Evolutionary conservation across 2,329 filamentous ascomycete species (phyloP), one percentile per base, ranked within the genome.

Genomic region (Aspergillus fumigatiaffinis): DNA sequence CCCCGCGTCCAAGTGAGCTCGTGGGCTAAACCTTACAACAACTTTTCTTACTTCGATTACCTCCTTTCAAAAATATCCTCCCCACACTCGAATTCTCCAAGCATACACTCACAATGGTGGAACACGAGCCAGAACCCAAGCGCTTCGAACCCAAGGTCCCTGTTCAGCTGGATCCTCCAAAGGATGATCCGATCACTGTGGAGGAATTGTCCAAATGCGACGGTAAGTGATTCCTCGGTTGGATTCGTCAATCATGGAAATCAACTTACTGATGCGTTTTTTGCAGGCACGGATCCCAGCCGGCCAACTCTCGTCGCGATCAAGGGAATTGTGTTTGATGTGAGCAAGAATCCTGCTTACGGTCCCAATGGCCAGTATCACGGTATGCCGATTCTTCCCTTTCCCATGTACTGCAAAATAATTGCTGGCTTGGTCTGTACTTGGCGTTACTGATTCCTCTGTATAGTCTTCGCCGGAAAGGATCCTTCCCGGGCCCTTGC

Each of bases 291-390:
- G 53, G 71, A 77, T 57, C 62, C 74, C 17, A 73, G 62, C 52
- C 81, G 79, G 57, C 83, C 84, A 12, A 86, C 80, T 4, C 79
- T 82, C 61, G 82, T 87, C 38, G 83, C 83, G 17, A 87, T 88
- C 69, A 85, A 96, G 88, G 93, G 94, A 66, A 91, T 89, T 60
- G 88, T 99, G 53, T 99, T 97, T 71, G 93, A 99, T 71, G 94
- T 99, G 59, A 91, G 86, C 25, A 90, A 88, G 52, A 99, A 97
- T 76, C 87, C 89, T 63, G 87, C 90, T 17, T 99, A 99, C 73
- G 86, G 87, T 50, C 86, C 89, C 9, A 88, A 87, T 25, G 92
- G 91, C 50, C 86, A 88, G 61, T 99, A 99, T 76, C 84, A 90
- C 67, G 90, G 94, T 97, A 80, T 69, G 82, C 76, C 25, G 21